Conservation (phyloP, 2,329 filamentous ascomycete genomes). For the Xylariaceae sp. region DNA sequence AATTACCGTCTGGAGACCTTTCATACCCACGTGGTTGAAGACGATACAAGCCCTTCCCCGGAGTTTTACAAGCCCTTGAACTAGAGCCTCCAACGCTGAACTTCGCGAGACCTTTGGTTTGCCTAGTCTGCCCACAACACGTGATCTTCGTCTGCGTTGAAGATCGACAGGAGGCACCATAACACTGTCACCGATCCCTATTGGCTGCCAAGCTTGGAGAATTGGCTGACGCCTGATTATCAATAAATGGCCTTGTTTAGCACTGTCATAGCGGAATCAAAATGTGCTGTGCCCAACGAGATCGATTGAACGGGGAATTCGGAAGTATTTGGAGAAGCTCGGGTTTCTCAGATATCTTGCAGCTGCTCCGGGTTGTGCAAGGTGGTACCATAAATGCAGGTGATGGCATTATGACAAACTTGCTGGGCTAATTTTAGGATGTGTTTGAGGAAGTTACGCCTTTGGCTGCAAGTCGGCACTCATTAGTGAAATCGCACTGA, state of each 20-base stretch:
- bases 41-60: slow-evolving; percentile 16
- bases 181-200: too few species aligned
- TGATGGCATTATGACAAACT: slow-evolving; percentile 16
- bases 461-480: too few species aligned
- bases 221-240: slow-evolving; percentile 16
- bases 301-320: slow-evolving; percentile 14
- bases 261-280: not conserved
- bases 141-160: too few species aligned
- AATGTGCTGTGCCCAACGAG: slow-evolving; percentile 13
- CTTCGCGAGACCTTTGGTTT: too few species aligned
- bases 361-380: slow-evolving; percentile 13
- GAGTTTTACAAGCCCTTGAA: slow-evolving; percentile 19
- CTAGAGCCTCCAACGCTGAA: slow-evolving; percentile 13
- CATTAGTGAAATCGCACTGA: too few species aligned
- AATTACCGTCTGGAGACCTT: too few species aligned
- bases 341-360: slow-evolving; percentile 8
- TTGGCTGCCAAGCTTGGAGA: not conserved
- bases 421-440: slow-evolving; percentile 24
- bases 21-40: slow-evolving; percentile 25
- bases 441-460: too few species aligned
- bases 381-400: slow-evolving; percentile 16
- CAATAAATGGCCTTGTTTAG: slow-evolving; percentile 13
- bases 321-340: too few species aligned
- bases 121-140: too few species aligned
- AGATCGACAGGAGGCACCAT: too few species aligned